Conservation (phyloP, 352 stramenopile genomes). For the Phytopythium kandeliae region DNA sequence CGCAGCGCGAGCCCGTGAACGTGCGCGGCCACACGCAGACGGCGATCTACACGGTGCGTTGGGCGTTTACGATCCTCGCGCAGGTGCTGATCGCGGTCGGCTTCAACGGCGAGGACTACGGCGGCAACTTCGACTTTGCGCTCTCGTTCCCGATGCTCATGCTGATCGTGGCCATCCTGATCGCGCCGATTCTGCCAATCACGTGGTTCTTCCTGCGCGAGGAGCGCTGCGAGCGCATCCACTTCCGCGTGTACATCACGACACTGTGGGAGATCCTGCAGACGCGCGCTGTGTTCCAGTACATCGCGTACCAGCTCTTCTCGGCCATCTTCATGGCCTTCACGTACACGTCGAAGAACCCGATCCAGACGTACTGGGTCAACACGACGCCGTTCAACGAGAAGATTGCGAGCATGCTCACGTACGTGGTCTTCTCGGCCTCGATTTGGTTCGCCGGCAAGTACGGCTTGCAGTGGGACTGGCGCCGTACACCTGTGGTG, state of each 20-base stretch:
- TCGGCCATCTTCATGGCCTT: constrained; percentile 35
- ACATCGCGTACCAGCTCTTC: constrained; percentile 36
- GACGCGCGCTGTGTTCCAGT: constrained; percentile 45
- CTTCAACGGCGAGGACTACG: constrained; percentile 45
- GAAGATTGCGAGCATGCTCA: constrained; percentile 27
- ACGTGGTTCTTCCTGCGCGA: constrained; percentile 44
- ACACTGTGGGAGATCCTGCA: constrained; percentile 43
- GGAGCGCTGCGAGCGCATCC: constrained; percentile 20
- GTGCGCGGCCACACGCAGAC: constrained; percentile 42
- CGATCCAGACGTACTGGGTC: constrained; percentile 39
- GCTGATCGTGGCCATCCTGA: constrained; percentile 24
- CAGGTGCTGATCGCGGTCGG: constrained; percentile 35
- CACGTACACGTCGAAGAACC: constrained; percentile 26
- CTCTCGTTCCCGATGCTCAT: constrained; percentile 38
- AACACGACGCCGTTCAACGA: constrained; percentile 35
- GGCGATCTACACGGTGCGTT: constrained; percentile 43
- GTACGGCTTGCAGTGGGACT: constrained; percentile 55
- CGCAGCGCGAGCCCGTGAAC: constrained; percentile 36
- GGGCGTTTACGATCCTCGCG: constrained; percentile 26
- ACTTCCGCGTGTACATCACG: constrained; percentile 37
- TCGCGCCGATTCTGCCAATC: constrained; percentile 24
- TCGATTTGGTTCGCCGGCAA: constrained; percentile 44
- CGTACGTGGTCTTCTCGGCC: constrained; percentile 19
- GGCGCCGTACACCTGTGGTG: constrained; percentile 27
- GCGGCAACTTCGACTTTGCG: constrained; percentile 39